A percentile compares a stretch with the other conserved stretches of the same genome.
These are phyloP conservation scores for Volvariella volvacea DNA, from an alignment of 1,284 basidiomycete species.

Conservation along the genomic window DNA sequence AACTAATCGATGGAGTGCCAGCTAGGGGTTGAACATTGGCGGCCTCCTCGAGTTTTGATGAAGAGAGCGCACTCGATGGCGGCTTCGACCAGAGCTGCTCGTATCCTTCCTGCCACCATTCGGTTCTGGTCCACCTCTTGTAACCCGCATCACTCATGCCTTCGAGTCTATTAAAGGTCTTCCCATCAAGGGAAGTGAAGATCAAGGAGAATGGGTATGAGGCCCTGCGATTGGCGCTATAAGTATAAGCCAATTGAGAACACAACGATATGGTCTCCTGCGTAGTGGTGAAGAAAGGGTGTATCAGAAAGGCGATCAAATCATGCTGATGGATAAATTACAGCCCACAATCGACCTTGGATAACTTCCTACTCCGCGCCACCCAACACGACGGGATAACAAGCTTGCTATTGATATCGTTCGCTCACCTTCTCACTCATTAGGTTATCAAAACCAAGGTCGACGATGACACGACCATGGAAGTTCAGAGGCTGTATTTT, in stretches of 20 bases:
- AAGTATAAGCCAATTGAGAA: conserved; percentile 85
- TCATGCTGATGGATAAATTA: not conserved
- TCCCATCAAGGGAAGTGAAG: conserved; percentile 75
- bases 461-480: conserved; percentile 76
- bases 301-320: conserved; percentile 1
- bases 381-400: conserved; percentile 9
- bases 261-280: conserved; percentile 87
- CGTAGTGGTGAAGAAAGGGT: conserved; percentile 4
- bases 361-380: too few relatives aligned
- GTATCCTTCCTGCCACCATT: conserved; percentile 77
- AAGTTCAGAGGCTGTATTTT: conserved; percentile 35
- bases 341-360: not conserved
- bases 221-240: conserved; percentile 78
- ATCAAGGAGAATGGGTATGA: conserved; percentile 69
- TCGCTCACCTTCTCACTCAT: conserved; percentile 84
- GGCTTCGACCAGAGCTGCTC: conserved; percentile 53
- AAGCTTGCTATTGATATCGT: conserved; percentile 12
- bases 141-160: conserved; percentile 62
- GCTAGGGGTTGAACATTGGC: too few relatives aligned
- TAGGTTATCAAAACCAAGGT: conserved; percentile 90
- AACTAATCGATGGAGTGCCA: too few relatives aligned
- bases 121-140: conserved; percentile 73
- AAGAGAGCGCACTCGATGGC: not conserved
- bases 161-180: conserved; percentile 65
- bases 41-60: too few relatives aligned